phyloP scores from a whole-genome alignment of 148 eudicot genomes.

The Linanthus parryae region DNA sequence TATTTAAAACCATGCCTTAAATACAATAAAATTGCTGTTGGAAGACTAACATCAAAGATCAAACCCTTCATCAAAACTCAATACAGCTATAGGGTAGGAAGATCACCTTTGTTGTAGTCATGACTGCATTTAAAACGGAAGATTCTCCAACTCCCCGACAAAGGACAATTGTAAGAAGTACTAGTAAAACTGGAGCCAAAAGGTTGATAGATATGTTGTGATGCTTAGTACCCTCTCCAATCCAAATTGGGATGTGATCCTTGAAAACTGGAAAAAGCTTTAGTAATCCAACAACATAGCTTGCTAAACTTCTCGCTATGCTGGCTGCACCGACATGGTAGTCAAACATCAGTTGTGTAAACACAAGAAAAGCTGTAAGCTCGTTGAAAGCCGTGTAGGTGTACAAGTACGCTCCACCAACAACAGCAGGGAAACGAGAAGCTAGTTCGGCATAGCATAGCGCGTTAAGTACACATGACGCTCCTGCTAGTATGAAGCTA shows the following conservation, averaged over 20 bases:
- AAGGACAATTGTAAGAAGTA: conserved; percentile 58
- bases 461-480: conserved; percentile 86
- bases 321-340: conserved; percentile 99
- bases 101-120: conserved; percentile 81
- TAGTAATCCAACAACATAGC: conserved; percentile 59
- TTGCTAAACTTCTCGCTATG: conserved; percentile 91
- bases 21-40: too few relatives aligned
- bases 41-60: too few relatives aligned
- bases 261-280: conserved; percentile 67
- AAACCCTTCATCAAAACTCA: too few relatives aligned
- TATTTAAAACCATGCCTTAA: too few relatives aligned
- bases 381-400: conserved; percentile 95
- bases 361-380: conserved; percentile 95
- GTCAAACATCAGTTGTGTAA: conserved; percentile 90
- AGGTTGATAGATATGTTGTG: conserved; percentile 59
- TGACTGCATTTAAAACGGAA: conserved; percentile 66
- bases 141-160: conserved; percentile 95
- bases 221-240: conserved; percentile 77
- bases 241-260: conserved; percentile 74
- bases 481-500: conserved; percentile 87
- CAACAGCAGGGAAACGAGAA: conserved; percentile 95
- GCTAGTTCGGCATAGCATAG: conserved; percentile 96
- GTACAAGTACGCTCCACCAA: conserved; percentile 94
- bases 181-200: conserved; percentile 73
- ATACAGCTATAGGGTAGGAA: conserved; percentile 15